These are phyloP conservation scores for Dendrocalamus latiflorus DNA, from an alignment of 202 grass and related monocot species.

Conservation along the genomic window DNA sequence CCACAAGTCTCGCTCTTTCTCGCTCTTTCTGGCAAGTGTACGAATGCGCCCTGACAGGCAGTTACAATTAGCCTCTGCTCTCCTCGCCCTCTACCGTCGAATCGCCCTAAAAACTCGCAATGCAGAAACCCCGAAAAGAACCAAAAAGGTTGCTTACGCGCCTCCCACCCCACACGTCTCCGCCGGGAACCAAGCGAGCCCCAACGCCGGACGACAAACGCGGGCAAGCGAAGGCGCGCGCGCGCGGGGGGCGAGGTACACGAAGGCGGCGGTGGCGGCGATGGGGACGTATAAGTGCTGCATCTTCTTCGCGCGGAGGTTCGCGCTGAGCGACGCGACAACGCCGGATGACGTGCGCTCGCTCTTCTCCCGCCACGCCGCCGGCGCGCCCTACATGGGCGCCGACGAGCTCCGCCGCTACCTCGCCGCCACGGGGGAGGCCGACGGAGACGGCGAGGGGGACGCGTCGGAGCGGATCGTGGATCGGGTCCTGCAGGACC, in stretches of 20 bases:
- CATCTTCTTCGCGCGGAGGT: slow-evolving; percentile 84
- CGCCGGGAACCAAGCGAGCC: slow-evolving; percentile 16
- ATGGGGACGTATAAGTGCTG: slow-evolving; percentile 90
- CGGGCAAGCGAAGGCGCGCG: not conserved
- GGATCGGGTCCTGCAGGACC: slow-evolving; percentile 46
- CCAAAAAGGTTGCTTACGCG: not conserved
- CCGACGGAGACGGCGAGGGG: not conserved
- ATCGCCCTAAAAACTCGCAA: slow-evolving; percentile 39
- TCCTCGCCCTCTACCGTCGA: not conserved
- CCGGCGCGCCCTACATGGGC: slow-evolving; percentile 52
- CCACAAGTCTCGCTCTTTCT: too few species aligned
- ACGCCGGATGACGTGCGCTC: slow-evolving; percentile 63
- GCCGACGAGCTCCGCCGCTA: slow-evolving; percentile 59
- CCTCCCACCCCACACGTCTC: slow-evolving; percentile 23
- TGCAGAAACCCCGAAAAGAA: slow-evolving; percentile 24
- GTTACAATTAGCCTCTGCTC: not conserved
- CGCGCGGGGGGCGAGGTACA: not conserved
- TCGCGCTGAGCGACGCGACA: slow-evolving; percentile 47
- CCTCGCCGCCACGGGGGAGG: slow-evolving; percentile 37
- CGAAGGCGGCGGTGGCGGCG: not conserved
- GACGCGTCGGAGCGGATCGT: slow-evolving; percentile 45
- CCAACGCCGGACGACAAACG: not conserved
- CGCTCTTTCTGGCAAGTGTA: too few species aligned
- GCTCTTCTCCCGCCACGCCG: slow-evolving; percentile 47
- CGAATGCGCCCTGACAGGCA: too few species aligned